A percentile compares a stretch with the other conserved stretches of the same genome.
phyloP scores from a whole-genome alignment of 139 green algal genomes.

The Limnomonas spitsbergensis region DNA sequence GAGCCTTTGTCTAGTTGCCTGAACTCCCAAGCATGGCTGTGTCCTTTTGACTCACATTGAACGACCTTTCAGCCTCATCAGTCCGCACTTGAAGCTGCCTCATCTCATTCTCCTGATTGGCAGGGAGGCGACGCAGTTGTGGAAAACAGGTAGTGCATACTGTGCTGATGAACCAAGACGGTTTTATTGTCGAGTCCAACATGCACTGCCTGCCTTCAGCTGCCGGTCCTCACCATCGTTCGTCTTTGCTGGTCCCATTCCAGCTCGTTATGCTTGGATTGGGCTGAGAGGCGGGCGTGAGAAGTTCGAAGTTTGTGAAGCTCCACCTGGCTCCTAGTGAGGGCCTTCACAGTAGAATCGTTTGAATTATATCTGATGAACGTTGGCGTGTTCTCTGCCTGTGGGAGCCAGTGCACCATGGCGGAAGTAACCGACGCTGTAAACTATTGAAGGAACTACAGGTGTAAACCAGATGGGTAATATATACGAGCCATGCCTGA shows the following conservation, averaged over 20 bases:
- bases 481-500: no score
- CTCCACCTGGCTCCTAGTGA: conserved; percentile 19
- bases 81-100: not conserved
- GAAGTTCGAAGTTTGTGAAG: conserved; percentile 23
- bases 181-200: no score
- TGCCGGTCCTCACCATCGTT: no score
- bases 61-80: conserved; percentile 21
- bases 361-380: conserved; percentile 16
- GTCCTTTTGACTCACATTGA: conserved; percentile 22
- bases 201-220: no score
- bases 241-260: no score
- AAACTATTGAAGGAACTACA: no score
- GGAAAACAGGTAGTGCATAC: not conserved
- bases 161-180: no score
- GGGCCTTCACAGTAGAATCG: not conserved
- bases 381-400: not conserved
- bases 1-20: no score
- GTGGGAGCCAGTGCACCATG: conserved; percentile 3
- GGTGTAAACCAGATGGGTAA: no score
- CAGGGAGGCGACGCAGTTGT: not conserved
- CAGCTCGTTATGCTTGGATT: not conserved
- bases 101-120: conserved; percentile 17
- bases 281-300: not conserved
- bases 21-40: no score
- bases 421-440: not conserved